Evolutionary conservation across 441 rosid species (phyloP).

Genomic region (Bruguiera hainesii): DNA sequence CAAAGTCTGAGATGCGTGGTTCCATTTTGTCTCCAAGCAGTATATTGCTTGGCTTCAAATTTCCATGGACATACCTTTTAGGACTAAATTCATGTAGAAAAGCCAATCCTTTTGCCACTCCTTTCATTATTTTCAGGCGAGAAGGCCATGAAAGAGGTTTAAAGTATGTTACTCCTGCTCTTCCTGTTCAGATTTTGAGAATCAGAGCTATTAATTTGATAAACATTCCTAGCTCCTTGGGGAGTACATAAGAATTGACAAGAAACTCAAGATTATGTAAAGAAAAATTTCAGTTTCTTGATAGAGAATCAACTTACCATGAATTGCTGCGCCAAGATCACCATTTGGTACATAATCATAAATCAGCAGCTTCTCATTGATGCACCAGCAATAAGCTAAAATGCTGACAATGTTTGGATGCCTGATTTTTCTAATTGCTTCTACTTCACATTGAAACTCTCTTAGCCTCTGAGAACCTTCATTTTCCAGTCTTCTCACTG

Average conservation of each 20-base stretch:
- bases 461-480: conserved; percentile 85
- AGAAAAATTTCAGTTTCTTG: background rate
- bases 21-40: conserved; percentile 74
- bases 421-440: conserved; percentile 79
- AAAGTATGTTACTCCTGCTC: conserved; percentile 46
- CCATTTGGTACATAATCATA: conserved; percentile 70
- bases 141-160: conserved; percentile 64
- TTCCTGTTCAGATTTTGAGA: conserved; percentile 41
- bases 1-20: conserved; percentile 75
- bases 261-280: background rate
- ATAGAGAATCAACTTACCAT: conserved; percentile 44
- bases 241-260: too few relatives aligned
- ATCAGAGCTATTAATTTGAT: too few relatives aligned
- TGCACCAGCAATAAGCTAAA: conserved; percentile 90
- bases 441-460: conserved; percentile 91
- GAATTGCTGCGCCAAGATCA: conserved; percentile 75
- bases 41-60: conserved; percentile 71
- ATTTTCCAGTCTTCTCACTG: conserved; percentile 87
- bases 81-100: conserved; percentile 85
- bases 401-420: conserved; percentile 79
- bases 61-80: conserved; percentile 88
- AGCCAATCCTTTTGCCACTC: conserved; percentile 65
- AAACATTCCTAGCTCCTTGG: too few relatives aligned
- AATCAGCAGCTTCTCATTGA: conserved; percentile 84
- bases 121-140: conserved; percentile 59